Conservation (phyloP, 202 grass and related monocot species). For the Hordeum pubiflorum region DNA sequence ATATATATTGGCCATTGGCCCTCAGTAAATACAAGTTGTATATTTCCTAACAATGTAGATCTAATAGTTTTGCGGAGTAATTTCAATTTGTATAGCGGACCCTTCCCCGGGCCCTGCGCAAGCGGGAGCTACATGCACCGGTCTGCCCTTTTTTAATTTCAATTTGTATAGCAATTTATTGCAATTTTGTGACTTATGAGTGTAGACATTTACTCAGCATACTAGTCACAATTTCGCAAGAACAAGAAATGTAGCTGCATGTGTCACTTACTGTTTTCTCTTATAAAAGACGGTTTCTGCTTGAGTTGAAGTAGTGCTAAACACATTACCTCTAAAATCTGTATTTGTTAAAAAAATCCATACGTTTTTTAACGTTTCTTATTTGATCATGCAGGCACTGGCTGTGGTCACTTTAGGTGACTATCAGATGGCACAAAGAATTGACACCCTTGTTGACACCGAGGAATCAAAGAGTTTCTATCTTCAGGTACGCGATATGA, state of each 20-base stretch:
- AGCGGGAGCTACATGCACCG: no score
- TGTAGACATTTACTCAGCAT: neutral
- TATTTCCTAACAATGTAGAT: neutral
- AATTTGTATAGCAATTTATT: neutral
- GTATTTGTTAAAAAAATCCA: neutral
- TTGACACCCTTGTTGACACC: slow-evolving; percentile 86
- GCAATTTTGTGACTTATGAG: neutral
- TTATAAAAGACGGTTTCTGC: slow-evolving; percentile 1
- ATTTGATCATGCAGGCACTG: slow-evolving; percentile 52
- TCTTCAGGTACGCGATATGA: slow-evolving; percentile 63
- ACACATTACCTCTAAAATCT: neutral
- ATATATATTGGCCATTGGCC: no score
- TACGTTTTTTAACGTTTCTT: slow-evolving; percentile 6
- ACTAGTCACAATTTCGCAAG: neutral
- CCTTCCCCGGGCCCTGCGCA: no score
- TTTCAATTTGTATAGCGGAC: neutral
- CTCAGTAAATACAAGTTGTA: no score
- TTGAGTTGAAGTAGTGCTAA: neutral
- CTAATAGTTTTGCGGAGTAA: slow-evolving; percentile 7
- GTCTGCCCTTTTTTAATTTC: neutral
- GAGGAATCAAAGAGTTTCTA: slow-evolving; percentile 92
- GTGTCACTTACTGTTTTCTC: neutral
- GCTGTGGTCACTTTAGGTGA: slow-evolving; percentile 91
- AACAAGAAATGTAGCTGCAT: neutral
- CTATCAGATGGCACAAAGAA: slow-evolving; percentile 94